Evolutionary conservation across 352 stramenopile genomes (phyloP), one percentile per base, ranked within the genome.

Genomic region (Globisporangium lucens): DNA sequence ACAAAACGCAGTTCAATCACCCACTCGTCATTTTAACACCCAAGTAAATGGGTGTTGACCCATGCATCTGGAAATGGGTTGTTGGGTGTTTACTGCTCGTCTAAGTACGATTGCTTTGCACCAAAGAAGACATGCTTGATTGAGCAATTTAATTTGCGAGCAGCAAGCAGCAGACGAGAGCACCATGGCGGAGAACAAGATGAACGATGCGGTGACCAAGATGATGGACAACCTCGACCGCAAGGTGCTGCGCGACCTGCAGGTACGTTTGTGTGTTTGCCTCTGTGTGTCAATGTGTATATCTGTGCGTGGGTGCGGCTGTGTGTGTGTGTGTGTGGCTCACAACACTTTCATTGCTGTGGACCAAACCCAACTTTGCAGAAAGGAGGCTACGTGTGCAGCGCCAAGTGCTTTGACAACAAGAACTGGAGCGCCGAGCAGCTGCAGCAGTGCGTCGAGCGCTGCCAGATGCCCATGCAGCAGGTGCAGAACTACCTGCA

Each of bases 361-460:
- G 38, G 38, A 17, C 38, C 5, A 15, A 15, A 43, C 38, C 12
- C 12, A 15, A 46, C 13, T 22, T 29, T 56, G n/a, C 71, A 95
- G 82, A 88, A 89, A 70, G 76, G 85, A 35, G 82, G 83, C 29
- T 96, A 96, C 68, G 69, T 94, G 62, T 94, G 89, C 68, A 87
- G 83, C n/a, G 89, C 86, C 65, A 93, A 95, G 61, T 91, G 86
- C 68, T 95, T 96, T 55, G 89, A 96, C 70, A 91, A 93, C 82
- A 93, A 89, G 71, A 77, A 65, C 67, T 87, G 76, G 75, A 88
- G 71, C 57, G 83, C 87, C 4, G 85, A 96, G 61, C 89, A 96
- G 72, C 46, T 96, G 38, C 82, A 91, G 67, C 61, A 75, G n/a
- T 91, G 85, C 66, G 87, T 96, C 47, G 85, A 96, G 75, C 86